Evolutionary conservation across 306 rosid genomes (phyloP).

Genomic region (Trifolium subterraneum): DNA sequence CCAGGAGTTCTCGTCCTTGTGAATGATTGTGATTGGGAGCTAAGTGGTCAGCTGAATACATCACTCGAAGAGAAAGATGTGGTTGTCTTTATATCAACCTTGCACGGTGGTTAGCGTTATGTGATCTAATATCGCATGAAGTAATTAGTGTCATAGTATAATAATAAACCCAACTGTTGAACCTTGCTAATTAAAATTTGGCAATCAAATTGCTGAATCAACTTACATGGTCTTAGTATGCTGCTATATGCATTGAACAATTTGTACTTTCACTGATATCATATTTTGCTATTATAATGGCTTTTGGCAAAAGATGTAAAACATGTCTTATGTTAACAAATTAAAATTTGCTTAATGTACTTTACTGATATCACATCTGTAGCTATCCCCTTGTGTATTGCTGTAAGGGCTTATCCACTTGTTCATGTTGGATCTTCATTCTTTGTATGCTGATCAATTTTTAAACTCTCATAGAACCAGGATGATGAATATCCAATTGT

Average conservation of each 20-base stretch:
- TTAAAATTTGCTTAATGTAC: not conserved
- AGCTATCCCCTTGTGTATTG: not conserved
- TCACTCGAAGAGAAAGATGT: constrained; percentile 84
- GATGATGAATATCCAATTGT: not conserved
- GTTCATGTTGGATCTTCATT: not conserved
- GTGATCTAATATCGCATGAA: constrained; percentile 8
- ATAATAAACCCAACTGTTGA: constrained; percentile 7
- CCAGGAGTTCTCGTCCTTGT: constrained; percentile 96
- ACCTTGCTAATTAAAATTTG: not conserved
- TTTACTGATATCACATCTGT: not conserved
- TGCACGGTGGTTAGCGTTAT: constrained; percentile 80
- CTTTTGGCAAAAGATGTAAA: constrained; percentile 26
- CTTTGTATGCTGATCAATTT: not conserved
- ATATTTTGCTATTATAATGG: not conserved
- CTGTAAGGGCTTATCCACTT: not conserved
- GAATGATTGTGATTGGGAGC: constrained; percentile 98
- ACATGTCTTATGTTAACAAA: constrained; percentile 15
- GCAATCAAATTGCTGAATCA: constrained; percentile 22
- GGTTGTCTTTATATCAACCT: constrained; percentile 89
- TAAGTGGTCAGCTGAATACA: constrained; percentile 84
- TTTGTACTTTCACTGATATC: constrained; percentile 2
- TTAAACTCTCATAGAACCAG: constrained; percentile 9
- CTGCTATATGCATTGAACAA: not conserved
- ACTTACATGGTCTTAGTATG: constrained; percentile 15
- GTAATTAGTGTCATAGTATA: not conserved